Conservation (phyloP, 225 moss, liverwort and hornwort genomes). For the Bryoerythrophyllum caledonicum region DNA sequence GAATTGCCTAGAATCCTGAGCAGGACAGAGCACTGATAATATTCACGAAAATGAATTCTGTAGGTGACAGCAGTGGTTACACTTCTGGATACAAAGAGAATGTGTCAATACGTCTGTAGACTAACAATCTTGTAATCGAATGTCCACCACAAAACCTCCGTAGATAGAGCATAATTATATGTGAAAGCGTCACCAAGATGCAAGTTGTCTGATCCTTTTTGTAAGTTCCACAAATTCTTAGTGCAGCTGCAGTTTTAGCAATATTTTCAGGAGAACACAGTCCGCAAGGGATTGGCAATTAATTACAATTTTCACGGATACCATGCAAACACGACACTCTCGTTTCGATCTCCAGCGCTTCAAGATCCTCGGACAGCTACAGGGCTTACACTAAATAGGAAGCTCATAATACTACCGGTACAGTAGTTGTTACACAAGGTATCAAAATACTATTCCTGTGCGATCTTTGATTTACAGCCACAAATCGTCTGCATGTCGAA, state of each 20-base stretch:
- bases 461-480: neutral
- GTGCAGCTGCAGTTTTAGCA: neutral
- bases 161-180: neutral
- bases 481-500: neutral
- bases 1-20: neutral
- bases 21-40: constrained; percentile 14
- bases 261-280: neutral
- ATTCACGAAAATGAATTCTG: neutral
- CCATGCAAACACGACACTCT: neutral
- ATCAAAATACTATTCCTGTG: neutral
- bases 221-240: neutral
- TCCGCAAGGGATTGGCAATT: neutral
- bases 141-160: neutral
- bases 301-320: neutral
- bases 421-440: neutral
- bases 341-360: neutral
- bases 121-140: no score
- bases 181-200: neutral
- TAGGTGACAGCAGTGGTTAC: neutral
- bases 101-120: neutral
- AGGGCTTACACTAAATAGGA: neutral
- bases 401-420: neutral
- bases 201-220: neutral
- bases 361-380: neutral
- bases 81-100: constrained; percentile 3